Evolutionary conservation across 2,329 filamentous ascomycete species (phyloP).

Genomic region (Colletotrichum sojae): DNA sequence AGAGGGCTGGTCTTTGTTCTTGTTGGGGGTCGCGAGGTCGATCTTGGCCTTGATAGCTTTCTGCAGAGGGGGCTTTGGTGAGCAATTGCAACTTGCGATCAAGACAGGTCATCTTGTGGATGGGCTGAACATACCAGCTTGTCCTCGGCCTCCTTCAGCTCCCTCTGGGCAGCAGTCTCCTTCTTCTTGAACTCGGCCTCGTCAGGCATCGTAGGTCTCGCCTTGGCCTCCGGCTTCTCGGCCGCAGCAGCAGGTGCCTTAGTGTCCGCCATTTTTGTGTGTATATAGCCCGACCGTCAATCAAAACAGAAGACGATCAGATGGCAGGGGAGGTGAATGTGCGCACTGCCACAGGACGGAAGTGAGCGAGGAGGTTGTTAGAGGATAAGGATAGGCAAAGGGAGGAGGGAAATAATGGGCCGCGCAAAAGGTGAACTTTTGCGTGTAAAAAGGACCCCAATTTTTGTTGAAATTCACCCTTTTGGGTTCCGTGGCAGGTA

Average conservation of each 20-base stretch:
- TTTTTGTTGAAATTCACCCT: conserved; percentile 43
- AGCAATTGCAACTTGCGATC: conserved; percentile 15
- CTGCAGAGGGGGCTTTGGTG: conserved; percentile 61
- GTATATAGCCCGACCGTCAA: conserved; percentile 13
- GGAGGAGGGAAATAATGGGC: conserved; percentile 19
- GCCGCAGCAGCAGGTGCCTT: conserved; percentile 62
- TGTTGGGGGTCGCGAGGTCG: conserved; percentile 82
- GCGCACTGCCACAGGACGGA: conserved; percentile 22
- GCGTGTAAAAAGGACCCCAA: conserved; percentile 30
- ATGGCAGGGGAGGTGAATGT: conserved; percentile 26
- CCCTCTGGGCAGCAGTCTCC: conserved; percentile 88
- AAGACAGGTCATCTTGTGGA: background rate
- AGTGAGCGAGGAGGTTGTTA: conserved; percentile 23
- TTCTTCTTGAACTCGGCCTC: conserved; percentile 86
- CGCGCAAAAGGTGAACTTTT: conserved; percentile 37
- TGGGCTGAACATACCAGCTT: conserved; percentile 53
- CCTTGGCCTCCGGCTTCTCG: conserved; percentile 59
- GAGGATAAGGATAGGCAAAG: conserved; percentile 41
- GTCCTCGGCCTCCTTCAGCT: conserved; percentile 83
- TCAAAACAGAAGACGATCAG: conserved; percentile 26
- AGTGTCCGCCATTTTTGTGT: conserved; percentile 62
- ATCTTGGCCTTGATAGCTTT: conserved; percentile 91
- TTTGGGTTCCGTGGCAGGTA: conserved; percentile 41
- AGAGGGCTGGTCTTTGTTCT: conserved; percentile 83
- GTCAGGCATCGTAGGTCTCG: conserved; percentile 88